Conservation (phyloP, 768 basidiomycete genomes). For the Tylopilus sp. region DNA sequence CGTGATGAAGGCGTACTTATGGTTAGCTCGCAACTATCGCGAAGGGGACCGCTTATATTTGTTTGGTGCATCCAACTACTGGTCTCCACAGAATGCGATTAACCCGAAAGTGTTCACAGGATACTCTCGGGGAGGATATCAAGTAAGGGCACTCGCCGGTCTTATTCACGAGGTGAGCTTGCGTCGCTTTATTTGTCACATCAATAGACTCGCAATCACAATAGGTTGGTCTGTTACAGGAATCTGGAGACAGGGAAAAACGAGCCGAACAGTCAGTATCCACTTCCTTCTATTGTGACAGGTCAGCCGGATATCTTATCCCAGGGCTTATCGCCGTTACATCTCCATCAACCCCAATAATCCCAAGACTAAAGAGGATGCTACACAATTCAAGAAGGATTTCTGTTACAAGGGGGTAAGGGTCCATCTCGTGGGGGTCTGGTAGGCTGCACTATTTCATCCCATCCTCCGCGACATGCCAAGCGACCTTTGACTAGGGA, state of each 20-base stretch:
- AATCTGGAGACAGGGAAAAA: background rate
- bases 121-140: constrained; percentile 42
- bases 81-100: too few species aligned
- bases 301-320: background rate
- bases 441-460: constrained; percentile 19
- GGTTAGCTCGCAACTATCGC: background rate
- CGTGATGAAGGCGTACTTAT: constrained; percentile 3
- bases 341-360: constrained; percentile 27
- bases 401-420: constrained; percentile 24
- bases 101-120: too few species aligned
- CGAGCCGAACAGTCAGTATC: background rate
- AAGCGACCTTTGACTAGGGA: constrained; percentile 2
- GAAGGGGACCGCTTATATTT: constrained; percentile 30
- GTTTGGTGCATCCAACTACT: constrained; percentile 29
- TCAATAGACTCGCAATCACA: background rate
- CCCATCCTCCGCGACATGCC: background rate
- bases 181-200: too few species aligned
- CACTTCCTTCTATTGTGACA: background rate
- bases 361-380: constrained; percentile 1
- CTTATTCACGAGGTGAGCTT: constrained; percentile 34
- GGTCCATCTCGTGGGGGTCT: constrained; percentile 35
- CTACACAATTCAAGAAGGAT: constrained; percentile 24
- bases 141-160: constrained; percentile 35
- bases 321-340: background rate
- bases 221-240: background rate